These are phyloP conservation scores for Acer negundo DNA, from an alignment of 345 rosid species.

Conservation along the genomic window DNA sequence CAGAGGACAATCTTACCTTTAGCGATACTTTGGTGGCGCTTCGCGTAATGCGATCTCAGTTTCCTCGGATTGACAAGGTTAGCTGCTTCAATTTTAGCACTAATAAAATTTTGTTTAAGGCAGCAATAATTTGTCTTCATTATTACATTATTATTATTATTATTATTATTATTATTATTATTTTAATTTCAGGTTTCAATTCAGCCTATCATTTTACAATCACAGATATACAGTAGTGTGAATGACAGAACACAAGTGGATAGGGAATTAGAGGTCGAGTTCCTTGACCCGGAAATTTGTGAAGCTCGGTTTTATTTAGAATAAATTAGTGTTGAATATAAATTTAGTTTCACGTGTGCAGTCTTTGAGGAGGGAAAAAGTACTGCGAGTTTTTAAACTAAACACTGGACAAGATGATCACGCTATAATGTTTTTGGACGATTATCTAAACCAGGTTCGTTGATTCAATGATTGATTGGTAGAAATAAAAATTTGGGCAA, in stretches of 20 bases:
- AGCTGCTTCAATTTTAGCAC: not conserved
- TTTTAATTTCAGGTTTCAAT: slow-evolving; percentile 50
- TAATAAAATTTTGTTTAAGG: not conserved
- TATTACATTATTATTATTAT: not conserved
- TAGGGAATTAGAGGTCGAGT: slow-evolving; percentile 75
- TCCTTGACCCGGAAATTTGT: not conserved
- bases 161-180: not conserved
- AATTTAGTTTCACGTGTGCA: slow-evolving; percentile 29
- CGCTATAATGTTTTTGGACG: slow-evolving; percentile 79
- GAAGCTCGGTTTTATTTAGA: not conserved
- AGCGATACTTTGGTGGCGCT: slow-evolving; percentile 84
- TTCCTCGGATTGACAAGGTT: slow-evolving; percentile 82
- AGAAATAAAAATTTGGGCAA: not conserved
- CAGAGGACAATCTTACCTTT: slow-evolving; percentile 78
- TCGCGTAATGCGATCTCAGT: slow-evolving; percentile 90
- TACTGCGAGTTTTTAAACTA: slow-evolving; percentile 76
- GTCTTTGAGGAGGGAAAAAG: slow-evolving; percentile 74
- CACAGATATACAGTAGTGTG: slow-evolving; percentile 86
- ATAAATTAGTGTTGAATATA: not conserved
- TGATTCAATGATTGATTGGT: slow-evolving; percentile 2
- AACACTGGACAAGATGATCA: slow-evolving; percentile 94
- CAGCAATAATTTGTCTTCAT: not conserved
- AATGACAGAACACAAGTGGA: slow-evolving; percentile 85
- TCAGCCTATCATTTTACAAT: slow-evolving; percentile 79
- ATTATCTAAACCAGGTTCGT: slow-evolving; percentile 76